phyloP scores from a whole-genome alignment of 495 filamentous ascomycete genomes.

The Aspergillus cristatus region DNA sequence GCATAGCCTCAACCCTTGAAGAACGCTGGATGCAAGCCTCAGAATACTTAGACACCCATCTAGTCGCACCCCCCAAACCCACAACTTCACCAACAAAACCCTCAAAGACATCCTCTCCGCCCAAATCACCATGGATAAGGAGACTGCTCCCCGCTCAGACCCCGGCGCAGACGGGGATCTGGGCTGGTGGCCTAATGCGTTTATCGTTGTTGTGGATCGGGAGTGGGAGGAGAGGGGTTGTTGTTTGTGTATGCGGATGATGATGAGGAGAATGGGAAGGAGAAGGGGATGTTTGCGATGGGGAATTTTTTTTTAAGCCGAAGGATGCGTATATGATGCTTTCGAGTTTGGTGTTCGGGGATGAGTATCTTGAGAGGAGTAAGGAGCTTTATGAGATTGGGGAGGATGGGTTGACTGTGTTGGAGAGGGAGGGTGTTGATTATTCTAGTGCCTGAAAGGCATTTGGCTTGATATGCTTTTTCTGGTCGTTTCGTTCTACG shows the following conservation, averaged over 20 bases:
- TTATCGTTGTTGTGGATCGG: constrained; percentile 1
- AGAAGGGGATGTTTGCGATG: too few species aligned
- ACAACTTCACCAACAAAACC: not conserved
- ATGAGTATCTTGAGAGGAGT: too few species aligned
- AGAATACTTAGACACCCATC: not conserved
- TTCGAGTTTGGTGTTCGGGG: too few species aligned
- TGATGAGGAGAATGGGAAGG: not conserved
- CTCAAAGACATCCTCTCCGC: constrained; percentile 2
- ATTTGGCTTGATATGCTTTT: too few species aligned
- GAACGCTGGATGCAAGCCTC: constrained; percentile 1
- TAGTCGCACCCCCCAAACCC: not conserved
- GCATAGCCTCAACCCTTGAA: not conserved
- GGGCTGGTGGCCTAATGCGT: constrained; percentile 2
- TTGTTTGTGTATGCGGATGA: not conserved
- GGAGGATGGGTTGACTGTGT: too few species aligned
- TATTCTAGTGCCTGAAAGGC: too few species aligned
- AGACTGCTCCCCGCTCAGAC: not conserved
- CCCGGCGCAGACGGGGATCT: not conserved
- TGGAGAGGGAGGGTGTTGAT: too few species aligned
- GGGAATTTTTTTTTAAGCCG: too few species aligned
- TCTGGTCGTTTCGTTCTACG: too few species aligned
- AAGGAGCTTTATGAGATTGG: too few species aligned
- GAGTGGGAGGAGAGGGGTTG: not conserved
- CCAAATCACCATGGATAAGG: constrained; percentile 1
- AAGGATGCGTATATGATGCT: too few species aligned